These are phyloP conservation scores for Plasmodium vivax DNA, from an alignment of 169 alveolate genomes.

Conservation along the genomic window DNA sequence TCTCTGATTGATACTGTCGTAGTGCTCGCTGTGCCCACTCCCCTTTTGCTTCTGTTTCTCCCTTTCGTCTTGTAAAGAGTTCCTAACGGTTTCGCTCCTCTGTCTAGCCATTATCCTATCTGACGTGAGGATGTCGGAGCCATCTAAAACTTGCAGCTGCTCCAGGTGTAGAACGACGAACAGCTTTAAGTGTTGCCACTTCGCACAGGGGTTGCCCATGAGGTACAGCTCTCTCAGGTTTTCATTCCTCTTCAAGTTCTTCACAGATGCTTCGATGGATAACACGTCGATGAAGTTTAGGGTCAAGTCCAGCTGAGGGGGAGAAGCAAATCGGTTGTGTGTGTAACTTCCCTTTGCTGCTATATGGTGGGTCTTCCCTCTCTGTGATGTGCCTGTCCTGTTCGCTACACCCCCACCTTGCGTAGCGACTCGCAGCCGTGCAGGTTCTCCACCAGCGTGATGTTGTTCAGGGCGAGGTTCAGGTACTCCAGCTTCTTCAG, in stretches of 20 bases:
- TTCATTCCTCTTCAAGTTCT: constrained; percentile 79
- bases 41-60: neutral
- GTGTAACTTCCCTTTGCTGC: neutral
- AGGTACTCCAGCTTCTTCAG: constrained; percentile 90
- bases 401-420: constrained; percentile 20
- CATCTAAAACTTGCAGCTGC: constrained; percentile 85
- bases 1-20: constrained; percentile 78
- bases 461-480: constrained; percentile 90
- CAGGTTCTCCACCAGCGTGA: constrained; percentile 88
- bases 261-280: constrained; percentile 85
- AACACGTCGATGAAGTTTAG: constrained; percentile 89
- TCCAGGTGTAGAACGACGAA: constrained; percentile 84
- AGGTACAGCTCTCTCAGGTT: constrained; percentile 85
- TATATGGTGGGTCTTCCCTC: neutral
- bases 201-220: constrained; percentile 92
- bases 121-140: constrained; percentile 88
- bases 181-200: constrained; percentile 84
- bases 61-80: constrained; percentile 75
- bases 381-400: neutral
- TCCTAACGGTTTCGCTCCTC: constrained; percentile 71
- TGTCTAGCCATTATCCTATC: constrained; percentile 88
- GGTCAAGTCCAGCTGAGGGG: constrained; percentile 89
- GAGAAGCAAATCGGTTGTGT: neutral
- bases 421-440: constrained; percentile 89
- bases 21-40: constrained; percentile 23